Conservation (phyloP, 495 filamentous ascomycete species). For the Neurospora cerealis region DNA sequence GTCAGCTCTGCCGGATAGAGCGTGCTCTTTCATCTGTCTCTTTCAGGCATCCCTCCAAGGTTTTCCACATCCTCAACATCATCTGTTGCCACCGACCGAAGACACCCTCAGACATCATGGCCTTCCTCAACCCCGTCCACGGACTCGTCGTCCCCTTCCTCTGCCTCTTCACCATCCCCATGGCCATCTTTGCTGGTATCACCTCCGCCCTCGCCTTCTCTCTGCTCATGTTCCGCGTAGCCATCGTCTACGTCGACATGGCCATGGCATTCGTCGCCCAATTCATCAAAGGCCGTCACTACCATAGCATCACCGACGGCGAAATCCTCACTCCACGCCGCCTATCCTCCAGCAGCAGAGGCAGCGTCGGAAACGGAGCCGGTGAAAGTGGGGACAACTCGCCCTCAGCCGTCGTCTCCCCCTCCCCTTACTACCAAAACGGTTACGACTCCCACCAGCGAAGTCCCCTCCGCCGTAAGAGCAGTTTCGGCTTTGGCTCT, state of each 20-base stretch:
- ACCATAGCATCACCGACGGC: constrained; percentile 1
- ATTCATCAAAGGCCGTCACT: constrained; percentile 37
- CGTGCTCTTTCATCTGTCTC: neutral
- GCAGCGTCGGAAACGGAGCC: neutral
- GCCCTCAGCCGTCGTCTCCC: constrained; percentile 5
- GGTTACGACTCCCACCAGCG: neutral
- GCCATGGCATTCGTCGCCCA: constrained; percentile 47
- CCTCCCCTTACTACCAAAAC: constrained; percentile 3
- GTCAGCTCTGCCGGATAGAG: neutral
- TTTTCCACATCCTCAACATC: neutral
- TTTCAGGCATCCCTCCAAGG: neutral
- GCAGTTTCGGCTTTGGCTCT: constrained; percentile 26
- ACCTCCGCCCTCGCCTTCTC: constrained; percentile 58
- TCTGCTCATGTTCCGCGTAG: constrained; percentile 53
- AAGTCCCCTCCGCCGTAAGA: constrained; percentile 11
- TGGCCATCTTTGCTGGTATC: constrained; percentile 56
- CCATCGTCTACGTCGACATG: constrained; percentile 61
- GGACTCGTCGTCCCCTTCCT: constrained; percentile 53
- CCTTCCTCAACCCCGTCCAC: constrained; percentile 36
- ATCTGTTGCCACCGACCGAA: neutral
- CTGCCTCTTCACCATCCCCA: constrained; percentile 55
- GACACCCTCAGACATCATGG: constrained; percentile 22
- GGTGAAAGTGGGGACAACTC: constrained; percentile 6
- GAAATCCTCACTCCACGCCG: neutral
- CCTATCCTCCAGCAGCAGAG: neutral